These are phyloP conservation scores for Tephrocybe sp. DNA, from an alignment of 768 basidiomycete species.

Conservation along the genomic window DNA sequence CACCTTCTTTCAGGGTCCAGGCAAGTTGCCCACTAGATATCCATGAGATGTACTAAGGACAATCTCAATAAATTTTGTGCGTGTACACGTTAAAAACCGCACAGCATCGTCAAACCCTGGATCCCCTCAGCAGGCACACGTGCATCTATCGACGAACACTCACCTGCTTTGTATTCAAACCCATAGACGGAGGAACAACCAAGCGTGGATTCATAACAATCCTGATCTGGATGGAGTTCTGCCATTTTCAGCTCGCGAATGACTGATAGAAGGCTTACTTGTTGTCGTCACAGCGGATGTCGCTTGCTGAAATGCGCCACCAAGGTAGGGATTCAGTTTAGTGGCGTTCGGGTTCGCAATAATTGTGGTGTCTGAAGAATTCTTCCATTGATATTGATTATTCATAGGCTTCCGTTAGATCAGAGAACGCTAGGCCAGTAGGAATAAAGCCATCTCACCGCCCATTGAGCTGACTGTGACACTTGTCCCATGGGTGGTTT, in stretches of 20 bases:
- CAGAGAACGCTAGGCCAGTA: neutral
- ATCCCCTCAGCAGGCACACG: neutral
- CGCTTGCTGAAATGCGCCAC: constrained; percentile 82
- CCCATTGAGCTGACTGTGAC: constrained; percentile 86
- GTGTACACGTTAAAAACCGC: constrained; percentile 23
- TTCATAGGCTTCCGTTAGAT: constrained; percentile 65
- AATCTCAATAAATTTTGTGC: neutral
- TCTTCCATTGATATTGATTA: constrained; percentile 66
- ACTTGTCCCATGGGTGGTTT: constrained; percentile 49
- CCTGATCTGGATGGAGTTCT: constrained; percentile 45
- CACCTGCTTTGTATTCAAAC: constrained; percentile 78
- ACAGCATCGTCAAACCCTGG: constrained; percentile 54
- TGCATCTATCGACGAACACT: neutral
- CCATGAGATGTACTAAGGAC: constrained; percentile 75
- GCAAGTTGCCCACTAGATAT: constrained; percentile 56
- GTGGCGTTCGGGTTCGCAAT: constrained; percentile 57
- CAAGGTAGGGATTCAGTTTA: constrained; percentile 63
- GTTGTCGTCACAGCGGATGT: constrained; percentile 70
- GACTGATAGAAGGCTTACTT: constrained; percentile 32
- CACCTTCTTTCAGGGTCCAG: constrained; percentile 71
- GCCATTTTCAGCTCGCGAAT: neutral
- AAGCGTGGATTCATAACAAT: constrained; percentile 59
- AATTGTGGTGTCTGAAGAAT: constrained; percentile 55
- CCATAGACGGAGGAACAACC: constrained; percentile 73
- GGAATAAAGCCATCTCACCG: constrained; percentile 43